These are phyloP conservation scores for Exophiala alcalophila DNA, from an alignment of 2,329 filamentous ascomycete genomes.

Conservation along the genomic window DNA sequence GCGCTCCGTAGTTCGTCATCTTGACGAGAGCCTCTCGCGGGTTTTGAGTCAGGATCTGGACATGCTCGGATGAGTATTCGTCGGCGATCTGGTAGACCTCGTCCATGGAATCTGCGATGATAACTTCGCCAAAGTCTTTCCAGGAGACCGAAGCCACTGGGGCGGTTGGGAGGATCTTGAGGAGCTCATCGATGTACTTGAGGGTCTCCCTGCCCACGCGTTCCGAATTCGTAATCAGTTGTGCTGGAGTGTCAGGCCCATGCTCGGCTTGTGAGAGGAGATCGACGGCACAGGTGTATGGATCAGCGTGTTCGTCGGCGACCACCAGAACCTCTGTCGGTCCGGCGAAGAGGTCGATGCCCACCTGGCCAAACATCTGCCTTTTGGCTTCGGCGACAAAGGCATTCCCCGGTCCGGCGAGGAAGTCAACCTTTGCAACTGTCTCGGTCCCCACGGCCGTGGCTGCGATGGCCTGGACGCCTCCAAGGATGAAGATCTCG, in stretches of 20 bases:
- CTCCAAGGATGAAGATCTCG: slow-evolving; percentile 51
- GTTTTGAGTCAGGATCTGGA: slow-evolving; percentile 49
- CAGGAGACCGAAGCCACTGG: slow-evolving; percentile 46
- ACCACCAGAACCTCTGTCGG: slow-evolving; percentile 54
- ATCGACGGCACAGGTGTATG: slow-evolving; percentile 47
- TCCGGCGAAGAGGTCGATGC: slow-evolving; percentile 55
- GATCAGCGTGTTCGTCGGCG: slow-evolving; percentile 48
- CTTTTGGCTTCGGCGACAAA: slow-evolving; percentile 56
- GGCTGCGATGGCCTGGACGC: slow-evolving; percentile 53
- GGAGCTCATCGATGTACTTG: slow-evolving; percentile 37
- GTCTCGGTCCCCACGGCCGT: slow-evolving; percentile 53
- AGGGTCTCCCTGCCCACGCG: slow-evolving; percentile 42
- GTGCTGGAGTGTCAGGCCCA: slow-evolving; percentile 51
- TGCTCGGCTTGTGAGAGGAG: slow-evolving; percentile 52
- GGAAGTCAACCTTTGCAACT: slow-evolving; percentile 50
- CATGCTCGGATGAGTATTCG: slow-evolving; percentile 51
- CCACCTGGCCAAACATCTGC: slow-evolving; percentile 53
- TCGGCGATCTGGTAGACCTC: slow-evolving; percentile 48
- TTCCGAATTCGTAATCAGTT: slow-evolving; percentile 50
- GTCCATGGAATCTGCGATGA: slow-evolving; percentile 43
- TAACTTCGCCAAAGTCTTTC: slow-evolving; percentile 48
- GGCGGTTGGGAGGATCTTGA: slow-evolving; percentile 45
- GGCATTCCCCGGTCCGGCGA: slow-evolving; percentile 54
- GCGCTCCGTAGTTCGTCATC: slow-evolving; percentile 51
- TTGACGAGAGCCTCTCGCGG: slow-evolving; percentile 51